Conservation (phyloP, 1,284 basidiomycete genomes). For the Amylostereum areolatum region DNA sequence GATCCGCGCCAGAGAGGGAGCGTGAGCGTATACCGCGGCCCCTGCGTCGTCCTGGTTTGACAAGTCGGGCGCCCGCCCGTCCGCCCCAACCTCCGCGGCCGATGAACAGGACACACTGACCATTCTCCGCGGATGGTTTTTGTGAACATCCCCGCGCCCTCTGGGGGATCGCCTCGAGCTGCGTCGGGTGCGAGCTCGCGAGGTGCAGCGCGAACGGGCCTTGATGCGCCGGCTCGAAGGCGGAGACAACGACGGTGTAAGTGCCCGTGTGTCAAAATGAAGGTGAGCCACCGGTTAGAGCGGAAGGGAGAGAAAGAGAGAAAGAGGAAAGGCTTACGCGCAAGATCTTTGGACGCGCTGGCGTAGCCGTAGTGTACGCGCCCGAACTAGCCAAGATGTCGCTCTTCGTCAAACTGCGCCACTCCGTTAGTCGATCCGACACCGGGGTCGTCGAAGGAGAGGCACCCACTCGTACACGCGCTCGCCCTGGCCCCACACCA, state of each 20-base stretch:
- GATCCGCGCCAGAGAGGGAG: slow-evolving; percentile 46
- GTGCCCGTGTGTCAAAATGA: slow-evolving; percentile 48
- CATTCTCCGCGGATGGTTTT: slow-evolving; percentile 64
- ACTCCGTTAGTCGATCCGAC: too few species aligned
- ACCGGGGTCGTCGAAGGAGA: too few species aligned
- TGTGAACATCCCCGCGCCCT: slow-evolving; percentile 89
- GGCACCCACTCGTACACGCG: slow-evolving; percentile 66
- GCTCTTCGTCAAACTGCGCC: slow-evolving; percentile 48
- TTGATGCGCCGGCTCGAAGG: slow-evolving; percentile 69
- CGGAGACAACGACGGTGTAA: slow-evolving; percentile 79
- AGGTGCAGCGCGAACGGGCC: slow-evolving; percentile 63
- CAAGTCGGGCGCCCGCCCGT: not conserved
- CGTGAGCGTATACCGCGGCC: slow-evolving; percentile 20
- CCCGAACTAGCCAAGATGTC: slow-evolving; percentile 74
- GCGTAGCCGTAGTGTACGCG: slow-evolving; percentile 79
- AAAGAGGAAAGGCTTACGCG: slow-evolving; percentile 37
- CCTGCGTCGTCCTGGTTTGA: slow-evolving; percentile 53
- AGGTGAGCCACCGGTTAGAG: not conserved
- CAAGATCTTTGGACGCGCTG: slow-evolving; percentile 44
- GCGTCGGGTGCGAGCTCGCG: slow-evolving; percentile 57
- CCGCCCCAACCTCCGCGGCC: not conserved
- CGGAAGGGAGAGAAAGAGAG: not conserved
- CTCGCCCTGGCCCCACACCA: slow-evolving; percentile 72
- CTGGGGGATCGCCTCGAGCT: slow-evolving; percentile 72
- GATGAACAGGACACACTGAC: slow-evolving; percentile 33